phyloP scores from a whole-genome alignment of 2,329 filamentous ascomycete genomes.

The Zasmidium angulare region DNA sequence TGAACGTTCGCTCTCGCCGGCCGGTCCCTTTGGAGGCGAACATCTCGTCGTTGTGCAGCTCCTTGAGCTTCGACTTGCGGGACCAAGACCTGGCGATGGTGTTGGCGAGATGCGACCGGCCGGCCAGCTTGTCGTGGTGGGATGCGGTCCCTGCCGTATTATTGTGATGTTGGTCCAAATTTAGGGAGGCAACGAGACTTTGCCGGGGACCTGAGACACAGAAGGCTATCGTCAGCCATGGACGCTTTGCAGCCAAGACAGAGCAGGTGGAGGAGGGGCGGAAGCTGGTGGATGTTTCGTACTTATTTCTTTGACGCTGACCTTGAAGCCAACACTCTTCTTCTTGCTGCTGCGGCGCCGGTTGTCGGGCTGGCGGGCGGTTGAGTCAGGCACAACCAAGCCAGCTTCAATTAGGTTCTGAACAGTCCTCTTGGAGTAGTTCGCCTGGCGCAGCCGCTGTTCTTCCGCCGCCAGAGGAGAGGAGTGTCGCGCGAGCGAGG shows the following conservation, averaged over 20 bases:
- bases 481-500: constrained; percentile 12
- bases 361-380: not conserved
- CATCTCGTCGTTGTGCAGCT: constrained; percentile 34
- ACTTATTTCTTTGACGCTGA: constrained; percentile 21
- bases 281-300: constrained; percentile 17
- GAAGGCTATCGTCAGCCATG: constrained; percentile 20
- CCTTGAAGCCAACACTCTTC: constrained; percentile 13
- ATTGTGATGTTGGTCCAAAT: constrained; percentile 17
- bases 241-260: constrained; percentile 7
- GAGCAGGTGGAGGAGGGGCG: constrained; percentile 1
- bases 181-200: constrained; percentile 19
- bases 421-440: constrained; percentile 19
- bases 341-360: constrained; percentile 8
- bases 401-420: constrained; percentile 19
- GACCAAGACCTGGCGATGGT: constrained; percentile 17
- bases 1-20: constrained; percentile 88
- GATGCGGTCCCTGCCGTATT: constrained; percentile 10
- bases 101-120: constrained; percentile 10
- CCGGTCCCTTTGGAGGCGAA: constrained; percentile 31
- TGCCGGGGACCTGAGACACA: constrained; percentile 24
- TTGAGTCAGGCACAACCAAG: constrained; percentile 14
- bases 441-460: constrained; percentile 14
- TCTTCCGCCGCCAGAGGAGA: constrained; percentile 13
- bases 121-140: constrained; percentile 10
- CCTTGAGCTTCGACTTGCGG: constrained; percentile 20